These are phyloP conservation scores for Lipomyces chichibuensis DNA, from an alignment of 805 yeast genomes.

Conservation along the genomic window DNA sequence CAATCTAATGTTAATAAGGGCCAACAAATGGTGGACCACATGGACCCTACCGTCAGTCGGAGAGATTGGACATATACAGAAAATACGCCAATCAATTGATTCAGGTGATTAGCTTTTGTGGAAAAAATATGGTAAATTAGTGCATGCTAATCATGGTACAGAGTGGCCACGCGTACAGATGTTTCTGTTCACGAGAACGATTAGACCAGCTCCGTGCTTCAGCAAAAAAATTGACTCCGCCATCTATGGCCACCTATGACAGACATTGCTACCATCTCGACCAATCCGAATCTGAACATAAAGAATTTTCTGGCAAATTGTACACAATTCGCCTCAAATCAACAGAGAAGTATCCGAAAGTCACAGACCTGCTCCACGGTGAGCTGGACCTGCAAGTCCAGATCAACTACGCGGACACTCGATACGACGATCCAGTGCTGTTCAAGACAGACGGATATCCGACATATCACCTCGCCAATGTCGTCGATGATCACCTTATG, in stretches of 20 bases:
- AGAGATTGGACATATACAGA: conserved; percentile 67
- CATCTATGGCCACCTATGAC: conserved; percentile 90
- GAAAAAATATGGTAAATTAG: not conserved
- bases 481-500: conserved; percentile 94
- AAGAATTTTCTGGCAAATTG: conserved; percentile 44
- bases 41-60: conserved; percentile 87
- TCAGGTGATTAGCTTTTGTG: conserved; percentile 38
- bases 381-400: conserved; percentile 76
- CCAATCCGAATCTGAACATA: conserved; percentile 48
- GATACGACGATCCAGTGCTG: conserved; percentile 88
- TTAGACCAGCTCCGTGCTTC: conserved; percentile 67
- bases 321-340: conserved; percentile 74
- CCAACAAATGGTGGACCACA: conserved; percentile 60
- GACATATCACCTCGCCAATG: conserved; percentile 95
- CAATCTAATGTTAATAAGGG: conserved; percentile 41
- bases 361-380: conserved; percentile 81
- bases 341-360: conserved; percentile 68
- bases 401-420: conserved; percentile 63
- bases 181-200: conserved; percentile 83
- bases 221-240: conserved; percentile 77
- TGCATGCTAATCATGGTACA: not conserved
- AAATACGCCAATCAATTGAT: conserved; percentile 61
- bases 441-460: conserved; percentile 94
- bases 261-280: conserved; percentile 65
- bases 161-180: conserved; percentile 77